Conservation (phyloP, 1,284 basidiomycete genomes). For the Tilletia horrida region DNA sequence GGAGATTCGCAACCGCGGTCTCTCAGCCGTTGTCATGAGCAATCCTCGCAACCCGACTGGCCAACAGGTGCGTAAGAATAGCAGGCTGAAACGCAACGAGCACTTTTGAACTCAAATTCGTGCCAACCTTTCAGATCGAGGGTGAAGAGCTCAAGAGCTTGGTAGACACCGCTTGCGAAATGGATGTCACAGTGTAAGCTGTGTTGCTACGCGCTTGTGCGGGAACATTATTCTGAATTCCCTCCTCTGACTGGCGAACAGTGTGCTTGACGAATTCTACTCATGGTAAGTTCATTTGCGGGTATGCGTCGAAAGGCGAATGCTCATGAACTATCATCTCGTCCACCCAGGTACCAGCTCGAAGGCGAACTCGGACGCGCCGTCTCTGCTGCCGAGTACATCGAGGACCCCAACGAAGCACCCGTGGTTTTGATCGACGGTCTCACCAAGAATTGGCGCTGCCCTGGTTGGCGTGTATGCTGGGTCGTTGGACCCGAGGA, state of each 20-base stretch:
- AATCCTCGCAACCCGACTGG: slow-evolving; percentile 92
- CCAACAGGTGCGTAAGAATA: slow-evolving; percentile 57
- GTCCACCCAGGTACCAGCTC: slow-evolving; percentile 64
- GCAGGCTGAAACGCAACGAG: neutral
- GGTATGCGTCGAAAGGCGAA: no score
- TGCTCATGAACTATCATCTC: no score
- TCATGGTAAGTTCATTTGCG: slow-evolving; percentile 61
- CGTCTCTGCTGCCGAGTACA: slow-evolving; percentile 74
- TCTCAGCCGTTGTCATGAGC: slow-evolving; percentile 80
- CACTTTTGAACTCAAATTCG: neutral
- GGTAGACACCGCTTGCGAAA: slow-evolving; percentile 67
- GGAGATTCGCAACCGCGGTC: slow-evolving; percentile 59
- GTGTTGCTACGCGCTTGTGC: neutral
- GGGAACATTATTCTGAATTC: no score
- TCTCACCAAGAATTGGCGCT: slow-evolving; percentile 73
- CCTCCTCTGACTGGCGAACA: no score
- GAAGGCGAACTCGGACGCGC: slow-evolving; percentile 72
- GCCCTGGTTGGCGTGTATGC: slow-evolving; percentile 64
- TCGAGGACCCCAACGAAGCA: slow-evolving; percentile 78
- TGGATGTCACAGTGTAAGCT: slow-evolving; percentile 66
- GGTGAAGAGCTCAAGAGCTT: slow-evolving; percentile 77
- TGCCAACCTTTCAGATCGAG: slow-evolving; percentile 29
- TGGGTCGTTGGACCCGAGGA: slow-evolving; percentile 72
- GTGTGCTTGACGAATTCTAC: slow-evolving; percentile 65
- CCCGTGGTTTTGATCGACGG: slow-evolving; percentile 83